Evolutionary conservation across 805 yeast genomes (phyloP).

Genomic region (Pichia gijzeniarum): DNA sequence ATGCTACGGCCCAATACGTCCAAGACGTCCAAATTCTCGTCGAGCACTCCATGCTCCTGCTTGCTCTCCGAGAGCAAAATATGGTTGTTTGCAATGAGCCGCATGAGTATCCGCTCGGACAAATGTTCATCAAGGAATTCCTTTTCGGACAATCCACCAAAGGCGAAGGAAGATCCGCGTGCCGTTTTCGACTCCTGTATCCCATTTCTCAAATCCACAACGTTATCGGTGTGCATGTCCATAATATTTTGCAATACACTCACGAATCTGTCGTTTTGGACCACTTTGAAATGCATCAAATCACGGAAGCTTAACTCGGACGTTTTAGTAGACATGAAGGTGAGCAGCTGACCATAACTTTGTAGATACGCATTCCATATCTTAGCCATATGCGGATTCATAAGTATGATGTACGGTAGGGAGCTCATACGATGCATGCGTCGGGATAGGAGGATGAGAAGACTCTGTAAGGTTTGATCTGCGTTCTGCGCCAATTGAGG

Average conservation of each 20-base stretch:
- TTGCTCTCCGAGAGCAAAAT: slow-evolving; percentile 43
- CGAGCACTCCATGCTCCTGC: slow-evolving; percentile 52
- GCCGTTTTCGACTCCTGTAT: slow-evolving; percentile 44
- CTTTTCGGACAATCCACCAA: slow-evolving; percentile 19
- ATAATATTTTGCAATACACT: slow-evolving; percentile 51
- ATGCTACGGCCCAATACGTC: slow-evolving; percentile 58
- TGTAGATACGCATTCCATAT: slow-evolving; percentile 68
- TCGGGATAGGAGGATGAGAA: slow-evolving; percentile 60
- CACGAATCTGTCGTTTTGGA: slow-evolving; percentile 49
- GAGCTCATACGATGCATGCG: slow-evolving; percentile 63
- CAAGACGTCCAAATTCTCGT: slow-evolving; percentile 58
- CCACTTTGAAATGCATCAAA: slow-evolving; percentile 28
- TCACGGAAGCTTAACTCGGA: slow-evolving; percentile 20
- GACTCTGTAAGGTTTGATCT: slow-evolving; percentile 47
- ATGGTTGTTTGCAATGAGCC: slow-evolving; percentile 83
- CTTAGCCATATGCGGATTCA: slow-evolving; percentile 81
- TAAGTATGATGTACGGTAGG: slow-evolving; percentile 75
- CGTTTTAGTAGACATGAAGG: slow-evolving; percentile 29
- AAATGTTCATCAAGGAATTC: slow-evolving; percentile 68
- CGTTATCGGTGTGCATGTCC: slow-evolving; percentile 76
- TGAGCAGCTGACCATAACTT: slow-evolving; percentile 33
- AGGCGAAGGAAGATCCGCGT: slow-evolving; percentile 17
- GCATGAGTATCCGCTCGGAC: slow-evolving; percentile 78
- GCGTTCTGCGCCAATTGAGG: slow-evolving; percentile 30
- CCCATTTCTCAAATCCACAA: slow-evolving; percentile 77